Evolutionary conservation across 2,329 filamentous ascomycete species (phyloP).

Genomic region (Colletotrichum gloeosporioides): DNA sequence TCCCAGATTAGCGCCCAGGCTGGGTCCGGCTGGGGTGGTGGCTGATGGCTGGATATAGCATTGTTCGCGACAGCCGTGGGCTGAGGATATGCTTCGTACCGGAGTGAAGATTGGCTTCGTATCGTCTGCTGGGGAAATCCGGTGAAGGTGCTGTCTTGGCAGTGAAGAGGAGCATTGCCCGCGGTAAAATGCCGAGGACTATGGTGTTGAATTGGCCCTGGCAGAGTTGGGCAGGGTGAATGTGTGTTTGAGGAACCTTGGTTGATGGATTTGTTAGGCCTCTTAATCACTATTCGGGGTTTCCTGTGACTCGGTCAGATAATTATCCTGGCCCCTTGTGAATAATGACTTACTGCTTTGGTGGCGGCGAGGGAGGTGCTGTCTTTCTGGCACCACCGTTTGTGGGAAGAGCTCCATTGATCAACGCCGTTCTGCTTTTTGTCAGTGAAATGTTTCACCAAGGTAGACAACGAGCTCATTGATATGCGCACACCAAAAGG

Average conservation of each 20-base stretch:
- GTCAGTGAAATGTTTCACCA: neutral
- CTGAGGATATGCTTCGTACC: neutral
- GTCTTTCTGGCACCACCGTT: neutral
- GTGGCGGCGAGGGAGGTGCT: neutral
- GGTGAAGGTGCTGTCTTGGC: neutral
- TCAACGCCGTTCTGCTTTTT: neutral
- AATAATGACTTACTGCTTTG: neutral
- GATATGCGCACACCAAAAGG: neutral
- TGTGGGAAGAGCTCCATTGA: neutral
- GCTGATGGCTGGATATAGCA: neutral
- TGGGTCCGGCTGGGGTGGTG: neutral
- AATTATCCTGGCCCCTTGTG: neutral
- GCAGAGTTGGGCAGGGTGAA: neutral
- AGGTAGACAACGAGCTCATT: neutral
- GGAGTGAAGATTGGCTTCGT: neutral
- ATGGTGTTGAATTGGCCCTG: neutral
- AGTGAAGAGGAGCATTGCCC: neutral
- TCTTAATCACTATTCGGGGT: neutral
- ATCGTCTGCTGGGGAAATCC: neutral
- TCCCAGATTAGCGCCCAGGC: neutral
- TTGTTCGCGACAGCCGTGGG: neutral
- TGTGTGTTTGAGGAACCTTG: neutral
- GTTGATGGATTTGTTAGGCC: neutral
- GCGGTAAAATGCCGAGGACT: neutral
- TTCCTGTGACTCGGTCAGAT: neutral